phyloP scores from a whole-genome alignment of 2,329 filamentous ascomycete species.

The Neurospora sp. region DNA sequence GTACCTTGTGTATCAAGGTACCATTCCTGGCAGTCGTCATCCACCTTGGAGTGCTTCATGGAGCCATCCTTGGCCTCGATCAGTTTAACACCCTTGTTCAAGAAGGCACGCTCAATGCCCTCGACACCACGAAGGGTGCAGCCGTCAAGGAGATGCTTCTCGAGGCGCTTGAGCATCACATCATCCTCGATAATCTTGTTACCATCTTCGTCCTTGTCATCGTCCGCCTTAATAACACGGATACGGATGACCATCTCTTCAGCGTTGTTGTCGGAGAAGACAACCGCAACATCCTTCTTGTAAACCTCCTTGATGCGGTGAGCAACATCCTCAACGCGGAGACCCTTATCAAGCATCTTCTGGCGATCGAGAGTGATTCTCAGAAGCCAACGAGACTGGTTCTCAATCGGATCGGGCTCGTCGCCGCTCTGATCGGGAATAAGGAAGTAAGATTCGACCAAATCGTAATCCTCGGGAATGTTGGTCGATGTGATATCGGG shows the following conservation, averaged over 20 bases:
- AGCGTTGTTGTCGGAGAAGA: slow-evolving; percentile 97
- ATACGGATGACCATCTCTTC: slow-evolving; percentile 92
- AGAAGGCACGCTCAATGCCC: slow-evolving; percentile 84
- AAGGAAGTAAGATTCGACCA: slow-evolving; percentile 95
- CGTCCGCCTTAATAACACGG: slow-evolving; percentile 61
- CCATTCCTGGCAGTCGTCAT: slow-evolving; percentile 78
- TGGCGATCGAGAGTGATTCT: slow-evolving; percentile 88
- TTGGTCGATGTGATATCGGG: slow-evolving; percentile 78
- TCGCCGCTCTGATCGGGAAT: slow-evolving; percentile 69
- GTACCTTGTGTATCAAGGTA: slow-evolving; percentile 93
- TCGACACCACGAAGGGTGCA: slow-evolving; percentile 83
- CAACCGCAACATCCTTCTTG: slow-evolving; percentile 72
- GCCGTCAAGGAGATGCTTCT: slow-evolving; percentile 83
- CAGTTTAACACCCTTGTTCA: slow-evolving; percentile 69
- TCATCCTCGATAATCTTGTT: slow-evolving; percentile 65
- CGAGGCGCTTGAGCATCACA: slow-evolving; percentile 82
- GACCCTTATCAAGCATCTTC: slow-evolving; percentile 88
- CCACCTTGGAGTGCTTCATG: slow-evolving; percentile 62
- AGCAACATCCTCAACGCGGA: slow-evolving; percentile 86
- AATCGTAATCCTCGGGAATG: slow-evolving; percentile 80
- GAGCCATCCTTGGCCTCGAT: slow-evolving; percentile 60
- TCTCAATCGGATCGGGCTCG: slow-evolving; percentile 46
- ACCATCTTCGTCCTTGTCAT: slow-evolving; percentile 62
- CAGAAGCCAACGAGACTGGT: slow-evolving; percentile 89
- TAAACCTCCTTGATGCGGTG: slow-evolving; percentile 84